Conservation (phyloP, 306 rosid genomes). For the Fagus crenata region DNA sequence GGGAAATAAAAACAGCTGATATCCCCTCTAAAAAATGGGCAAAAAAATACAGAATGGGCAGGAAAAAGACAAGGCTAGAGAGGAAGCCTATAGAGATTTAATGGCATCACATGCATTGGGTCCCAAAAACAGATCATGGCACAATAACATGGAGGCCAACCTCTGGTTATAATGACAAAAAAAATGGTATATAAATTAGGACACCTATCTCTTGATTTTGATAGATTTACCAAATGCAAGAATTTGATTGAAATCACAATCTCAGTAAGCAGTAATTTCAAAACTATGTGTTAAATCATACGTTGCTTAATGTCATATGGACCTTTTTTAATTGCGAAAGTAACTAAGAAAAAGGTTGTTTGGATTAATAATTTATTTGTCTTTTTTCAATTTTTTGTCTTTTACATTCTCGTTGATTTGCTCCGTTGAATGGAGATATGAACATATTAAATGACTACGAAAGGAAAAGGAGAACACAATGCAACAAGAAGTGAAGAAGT, state of each 20-base stretch:
- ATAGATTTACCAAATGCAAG: not conserved
- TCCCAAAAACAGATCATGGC: conserved; percentile 26
- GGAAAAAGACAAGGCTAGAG: not conserved
- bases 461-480: not conserved
- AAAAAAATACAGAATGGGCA: not conserved
- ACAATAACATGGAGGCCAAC: conserved; percentile 16
- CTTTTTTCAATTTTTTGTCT: not conserved
- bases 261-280: not conserved
- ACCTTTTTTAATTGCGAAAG: not conserved
- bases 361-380: not conserved
- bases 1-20: not conserved
- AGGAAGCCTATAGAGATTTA: not conserved
- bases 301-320: too few species aligned
- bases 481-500: conserved; percentile 9
- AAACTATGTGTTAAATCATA: too few species aligned
- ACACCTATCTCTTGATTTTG: not conserved
- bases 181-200: conserved; percentile 2
- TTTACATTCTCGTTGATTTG: not conserved
- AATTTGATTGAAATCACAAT: not conserved
- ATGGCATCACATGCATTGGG: conserved; percentile 31
- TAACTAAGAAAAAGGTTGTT: not conserved
- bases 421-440: not conserved
- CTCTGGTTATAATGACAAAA: conserved; percentile 9
- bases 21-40: not conserved
- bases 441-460: not conserved